Percentiles rank a stretch among this genome's conserved stretches.
Evolutionary conservation across 192 early-diverging fungal genomes (phyloP).

Genomic region (Coemansia aciculifera): DNA sequence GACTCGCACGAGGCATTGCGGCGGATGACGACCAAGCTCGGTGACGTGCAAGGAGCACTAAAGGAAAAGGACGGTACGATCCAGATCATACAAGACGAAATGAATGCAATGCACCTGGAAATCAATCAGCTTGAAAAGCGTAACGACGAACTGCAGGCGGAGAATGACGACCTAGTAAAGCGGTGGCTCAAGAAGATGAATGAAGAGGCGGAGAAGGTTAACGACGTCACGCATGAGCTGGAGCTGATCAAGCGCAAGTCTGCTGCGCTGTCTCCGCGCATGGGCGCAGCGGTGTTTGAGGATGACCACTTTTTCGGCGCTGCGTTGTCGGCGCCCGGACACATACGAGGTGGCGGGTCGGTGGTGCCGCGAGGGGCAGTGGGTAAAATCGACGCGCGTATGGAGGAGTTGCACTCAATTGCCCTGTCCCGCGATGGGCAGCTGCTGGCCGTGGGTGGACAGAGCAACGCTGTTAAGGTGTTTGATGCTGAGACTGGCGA

Average conservation of each 20-base stretch:
- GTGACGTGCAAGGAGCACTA: constrained; percentile 54
- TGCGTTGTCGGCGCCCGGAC: constrained; percentile 19
- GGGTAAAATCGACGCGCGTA: constrained; percentile 47
- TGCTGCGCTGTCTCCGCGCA: constrained; percentile 35
- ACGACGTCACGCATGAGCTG: constrained; percentile 86
- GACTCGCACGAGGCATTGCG: constrained; percentile 48
- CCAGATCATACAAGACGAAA: constrained; percentile 91
- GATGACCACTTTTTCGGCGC: constrained; percentile 43
- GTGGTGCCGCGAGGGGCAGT: constrained; percentile 38
- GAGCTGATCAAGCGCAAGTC: constrained; percentile 67
- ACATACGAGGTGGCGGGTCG: constrained; percentile 22
- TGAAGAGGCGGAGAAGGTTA: constrained; percentile 88
- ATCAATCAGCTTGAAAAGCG: constrained; percentile 73
- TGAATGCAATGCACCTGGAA: constrained; percentile 87
- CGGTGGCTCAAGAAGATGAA: constrained; percentile 92
- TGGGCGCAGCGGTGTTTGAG: constrained; percentile 27
- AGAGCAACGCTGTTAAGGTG: constrained; percentile 78
- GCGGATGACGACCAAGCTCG: constrained; percentile 27
- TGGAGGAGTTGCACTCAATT: constrained; percentile 81
- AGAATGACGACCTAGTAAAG: constrained; percentile 85
- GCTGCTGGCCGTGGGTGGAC: constrained; percentile 77
- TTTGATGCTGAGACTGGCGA: constrained; percentile 76
- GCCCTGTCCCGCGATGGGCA: constrained; percentile 66
- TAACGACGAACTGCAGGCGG: constrained; percentile 67
- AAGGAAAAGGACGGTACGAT: constrained; percentile 92